phyloP scores from a whole-genome alignment of 768 basidiomycete species.

The Lentinula boryana region DNA sequence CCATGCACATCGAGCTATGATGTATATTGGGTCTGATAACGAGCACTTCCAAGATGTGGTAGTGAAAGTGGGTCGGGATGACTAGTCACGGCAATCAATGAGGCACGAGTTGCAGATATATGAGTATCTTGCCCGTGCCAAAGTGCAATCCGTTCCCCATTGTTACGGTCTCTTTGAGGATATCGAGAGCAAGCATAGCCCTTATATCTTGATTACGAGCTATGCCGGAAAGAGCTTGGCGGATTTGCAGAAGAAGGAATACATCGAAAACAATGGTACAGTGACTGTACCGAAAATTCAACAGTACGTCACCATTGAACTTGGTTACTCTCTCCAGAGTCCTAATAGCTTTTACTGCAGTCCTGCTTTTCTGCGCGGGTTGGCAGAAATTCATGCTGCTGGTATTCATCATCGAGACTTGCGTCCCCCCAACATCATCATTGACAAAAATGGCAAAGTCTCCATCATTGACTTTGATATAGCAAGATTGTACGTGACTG shows the following conservation, averaged over 20 bases:
- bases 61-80: not conserved
- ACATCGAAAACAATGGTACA: not conserved
- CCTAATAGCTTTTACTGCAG: not conserved
- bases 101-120: not conserved
- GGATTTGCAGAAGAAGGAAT: not conserved
- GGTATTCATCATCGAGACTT: constrained; percentile 6
- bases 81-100: not conserved
- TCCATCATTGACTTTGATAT: constrained; percentile 5
- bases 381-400: constrained; percentile 1
- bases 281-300: not conserved
- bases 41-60: not conserved
- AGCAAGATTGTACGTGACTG: not conserved
- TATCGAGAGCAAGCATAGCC: not conserved
- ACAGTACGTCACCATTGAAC: not conserved
- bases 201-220: not conserved
- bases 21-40: not conserved
- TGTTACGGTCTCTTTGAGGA: not conserved
- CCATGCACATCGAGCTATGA: not conserved
- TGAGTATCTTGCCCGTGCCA: not conserved
- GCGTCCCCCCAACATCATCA: not conserved
- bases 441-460: not conserved
- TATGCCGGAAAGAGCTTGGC: not conserved
- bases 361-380: too few relatives aligned
- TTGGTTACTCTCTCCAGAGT: not conserved
- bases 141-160: not conserved